These are phyloP conservation scores for Pouteria campechiana DNA, from an alignment of 179 eudicot genomes.

Conservation along the genomic window DNA sequence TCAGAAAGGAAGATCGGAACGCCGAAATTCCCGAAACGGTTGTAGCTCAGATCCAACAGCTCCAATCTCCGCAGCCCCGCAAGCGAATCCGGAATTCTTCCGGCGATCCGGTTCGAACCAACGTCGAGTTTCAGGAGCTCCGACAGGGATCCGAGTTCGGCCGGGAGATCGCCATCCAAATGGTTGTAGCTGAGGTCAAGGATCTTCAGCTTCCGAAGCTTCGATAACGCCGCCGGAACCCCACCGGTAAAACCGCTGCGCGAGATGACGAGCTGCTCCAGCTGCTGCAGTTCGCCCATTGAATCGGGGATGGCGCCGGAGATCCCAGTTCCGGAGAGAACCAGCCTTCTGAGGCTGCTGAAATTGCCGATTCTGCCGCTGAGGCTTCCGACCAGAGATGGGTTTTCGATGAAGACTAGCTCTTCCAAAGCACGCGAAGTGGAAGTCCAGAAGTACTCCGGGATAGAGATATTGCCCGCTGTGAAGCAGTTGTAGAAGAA, in stretches of 20 bases:
- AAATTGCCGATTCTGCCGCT: constrained; percentile 20
- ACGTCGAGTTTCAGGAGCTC: constrained; percentile 53
- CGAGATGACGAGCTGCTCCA: constrained; percentile 54
- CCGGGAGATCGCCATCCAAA: constrained; percentile 37
- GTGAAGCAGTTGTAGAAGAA: constrained; percentile 75
- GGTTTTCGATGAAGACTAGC: constrained; percentile 57
- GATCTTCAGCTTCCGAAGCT: constrained; percentile 37
- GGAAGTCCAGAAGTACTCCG: constrained; percentile 8
- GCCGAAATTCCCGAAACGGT: constrained; percentile 43
- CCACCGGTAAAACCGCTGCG: constrained; percentile 29
- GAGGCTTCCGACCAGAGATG: constrained; percentile 38
- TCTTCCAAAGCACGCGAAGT: constrained; percentile 52
- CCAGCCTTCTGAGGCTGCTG: constrained; percentile 33
- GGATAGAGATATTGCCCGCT: constrained; percentile 13
- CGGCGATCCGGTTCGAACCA: constrained; percentile 36
- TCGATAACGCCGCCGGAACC: constrained; percentile 17
- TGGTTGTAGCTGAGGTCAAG: constrained; percentile 58
- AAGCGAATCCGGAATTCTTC: constrained; percentile 40
- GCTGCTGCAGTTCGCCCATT: constrained; percentile 21
- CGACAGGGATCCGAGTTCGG: constrained; percentile 26
- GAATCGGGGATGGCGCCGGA: constrained; percentile 40
- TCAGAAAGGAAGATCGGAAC: constrained; percentile 44
- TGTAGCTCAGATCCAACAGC: constrained; percentile 60
- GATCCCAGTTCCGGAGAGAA: constrained; percentile 46
- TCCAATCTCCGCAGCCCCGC: constrained; percentile 33